These are phyloP conservation scores for Coelastrella sp. DNA, from an alignment of 139 green algal species.

Conservation along the genomic window DNA sequence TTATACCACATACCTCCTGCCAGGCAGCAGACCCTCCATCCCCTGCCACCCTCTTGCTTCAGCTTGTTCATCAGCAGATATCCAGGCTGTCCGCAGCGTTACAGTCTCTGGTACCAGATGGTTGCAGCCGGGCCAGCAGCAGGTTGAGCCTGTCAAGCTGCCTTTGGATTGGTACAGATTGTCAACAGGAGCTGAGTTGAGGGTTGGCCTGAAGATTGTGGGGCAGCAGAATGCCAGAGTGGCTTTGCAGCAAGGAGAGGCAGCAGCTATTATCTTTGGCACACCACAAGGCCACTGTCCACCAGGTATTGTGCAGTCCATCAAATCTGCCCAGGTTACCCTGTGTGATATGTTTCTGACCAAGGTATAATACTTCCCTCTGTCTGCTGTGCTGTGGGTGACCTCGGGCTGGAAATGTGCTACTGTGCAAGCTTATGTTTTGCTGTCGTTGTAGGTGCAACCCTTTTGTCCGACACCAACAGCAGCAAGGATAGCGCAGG, in stretches of 20 bases:
- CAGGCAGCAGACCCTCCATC: constrained; percentile 15
- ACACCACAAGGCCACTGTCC: constrained; percentile 42
- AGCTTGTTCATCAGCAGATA: constrained; percentile 13
- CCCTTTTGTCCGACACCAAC: not conserved
- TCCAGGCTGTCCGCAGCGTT: constrained; percentile 1
- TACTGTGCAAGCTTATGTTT: not conserved
- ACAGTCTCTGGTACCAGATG: constrained; percentile 17
- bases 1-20: constrained; percentile 28
- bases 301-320: constrained; percentile 14
- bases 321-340: not conserved
- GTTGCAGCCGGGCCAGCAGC: constrained; percentile 20
- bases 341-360: too few species aligned
- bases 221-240: constrained; percentile 3
- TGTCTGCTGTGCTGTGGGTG: not conserved
- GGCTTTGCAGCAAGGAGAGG: not conserved
- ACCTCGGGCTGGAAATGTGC: not conserved
- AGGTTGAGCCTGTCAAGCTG: constrained; percentile 4
- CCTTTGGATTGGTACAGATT: constrained; percentile 23
- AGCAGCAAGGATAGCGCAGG: constrained; percentile 10
- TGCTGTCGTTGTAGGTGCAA: not conserved
- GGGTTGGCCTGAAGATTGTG: constrained; percentile 24
- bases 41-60: constrained; percentile 13
- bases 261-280: constrained; percentile 39
- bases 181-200: constrained; percentile 35
- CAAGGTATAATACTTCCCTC: too few species aligned